Evolutionary conservation across 805 yeast species (phyloP), one percentile per base, ranked within the genome.

Genomic region (Metschnikowia proteae): DNA sequence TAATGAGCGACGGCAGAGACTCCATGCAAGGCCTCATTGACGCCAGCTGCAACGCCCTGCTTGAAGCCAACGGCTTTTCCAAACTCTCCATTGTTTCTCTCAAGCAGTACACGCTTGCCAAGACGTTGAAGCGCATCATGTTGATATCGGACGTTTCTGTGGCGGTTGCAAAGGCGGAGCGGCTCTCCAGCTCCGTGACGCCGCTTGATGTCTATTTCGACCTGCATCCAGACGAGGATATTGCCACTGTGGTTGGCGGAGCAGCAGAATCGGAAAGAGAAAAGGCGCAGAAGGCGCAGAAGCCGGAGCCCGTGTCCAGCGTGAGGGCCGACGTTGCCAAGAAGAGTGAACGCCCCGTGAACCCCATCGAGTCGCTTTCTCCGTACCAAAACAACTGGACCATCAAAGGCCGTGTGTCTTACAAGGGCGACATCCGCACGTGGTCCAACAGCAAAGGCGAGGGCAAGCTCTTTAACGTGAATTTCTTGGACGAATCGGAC

Each of bases 381-480:
- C 98, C 98, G 6, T 94, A 87, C 65, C 94, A 88, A 64, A 86
- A 83, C 62, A 75, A 78, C 45, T 94, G 98, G 98, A 84, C 92
- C 5, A 88, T 94, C 60, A 89, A 88, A 60, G 99, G 95, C 1
- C 82, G 98, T 63, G 94, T 90, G 26, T 83, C 96, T 0, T 83
- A 78, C 66, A 94, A 92, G 67, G 82, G 92, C 48, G 97, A 89
- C 52, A 77, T 92, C 57, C 83, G 88, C 66, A 87, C 88, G 33
- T 94, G 92, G 92, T 81, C 88, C 45, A 89, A 88, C 59, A 84
- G 81, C 53, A 79, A 83, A 59, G 96, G 97, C 49, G 88, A 84
- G 54, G 99, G 99, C 47, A 87, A 88, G 66, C 76, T 94, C 51
- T 90, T 94, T 73, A 86, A 85, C 59, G 88, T 89, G 29, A 88